These are phyloP conservation scores for Marasmius sp. DNA, from an alignment of 1,284 basidiomycete genomes.

Conservation along the genomic window DNA sequence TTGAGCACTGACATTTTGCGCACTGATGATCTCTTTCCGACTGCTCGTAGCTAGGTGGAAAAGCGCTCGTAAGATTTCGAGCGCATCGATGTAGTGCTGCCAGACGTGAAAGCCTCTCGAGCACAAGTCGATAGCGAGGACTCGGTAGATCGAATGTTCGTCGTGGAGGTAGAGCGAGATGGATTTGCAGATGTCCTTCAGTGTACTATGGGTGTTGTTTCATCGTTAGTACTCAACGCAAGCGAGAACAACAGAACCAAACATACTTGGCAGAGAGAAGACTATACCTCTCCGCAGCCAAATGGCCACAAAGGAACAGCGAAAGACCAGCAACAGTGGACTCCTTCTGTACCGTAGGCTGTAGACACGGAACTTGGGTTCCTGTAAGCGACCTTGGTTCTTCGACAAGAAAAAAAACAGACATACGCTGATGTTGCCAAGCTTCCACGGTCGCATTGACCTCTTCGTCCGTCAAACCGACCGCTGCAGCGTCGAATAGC, in stretches of 20 bases:
- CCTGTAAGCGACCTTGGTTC: not conserved
- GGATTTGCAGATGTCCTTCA: constrained; percentile 84
- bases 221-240: constrained; percentile 1
- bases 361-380: constrained; percentile 67
- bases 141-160: constrained; percentile 61
- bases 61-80: constrained; percentile 84
- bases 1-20: constrained; percentile 61
- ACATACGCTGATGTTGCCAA: constrained; percentile 68
- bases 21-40: constrained; percentile 66
- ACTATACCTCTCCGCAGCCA: constrained; percentile 82
- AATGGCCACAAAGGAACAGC: constrained; percentile 78
- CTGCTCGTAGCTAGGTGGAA: constrained; percentile 78
- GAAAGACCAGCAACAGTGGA: constrained; percentile 62
- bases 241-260: not conserved
- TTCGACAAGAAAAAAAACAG: not conserved
- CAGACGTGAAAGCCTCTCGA: constrained; percentile 89
- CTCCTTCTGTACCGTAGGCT: constrained; percentile 54
- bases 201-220: constrained; percentile 57
- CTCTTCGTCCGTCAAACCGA: constrained; percentile 66
- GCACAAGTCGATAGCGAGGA: constrained; percentile 87
- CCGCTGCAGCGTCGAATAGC: constrained; percentile 75
- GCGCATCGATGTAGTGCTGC: constrained; percentile 93
- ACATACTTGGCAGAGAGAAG: constrained; percentile 71
- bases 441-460: constrained; percentile 58
- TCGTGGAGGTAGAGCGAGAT: constrained; percentile 78